Conservation (phyloP, 371 early-diverging fungal genomes). For the Blakeslea trispora region DNA sequence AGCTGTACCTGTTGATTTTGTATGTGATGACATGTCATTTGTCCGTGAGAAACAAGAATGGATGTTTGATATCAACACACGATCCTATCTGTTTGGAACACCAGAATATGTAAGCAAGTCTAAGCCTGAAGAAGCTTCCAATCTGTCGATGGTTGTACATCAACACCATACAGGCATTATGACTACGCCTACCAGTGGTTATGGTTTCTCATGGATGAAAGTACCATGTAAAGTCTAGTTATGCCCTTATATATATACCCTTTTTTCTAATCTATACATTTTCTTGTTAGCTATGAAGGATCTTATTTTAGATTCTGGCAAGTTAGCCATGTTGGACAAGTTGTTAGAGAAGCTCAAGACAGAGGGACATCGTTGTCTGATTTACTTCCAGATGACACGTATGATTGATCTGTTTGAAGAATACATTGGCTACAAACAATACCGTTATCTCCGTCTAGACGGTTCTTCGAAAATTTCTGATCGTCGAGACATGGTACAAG, state of each 20-base stretch:
- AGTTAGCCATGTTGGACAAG: constrained; percentile 87
- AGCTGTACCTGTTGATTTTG: constrained; percentile 66
- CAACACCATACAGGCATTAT: constrained; percentile 35
- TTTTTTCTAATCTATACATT: no score
- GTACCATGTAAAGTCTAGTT: constrained; percentile 40
- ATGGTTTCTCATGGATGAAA: constrained; percentile 49
- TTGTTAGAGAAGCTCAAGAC: constrained; percentile 86
- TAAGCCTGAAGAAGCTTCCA: constrained; percentile 20
- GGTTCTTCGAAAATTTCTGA: constrained; percentile 93
- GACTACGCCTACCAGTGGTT: constrained; percentile 35
- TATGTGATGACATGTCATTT: constrained; percentile 72
- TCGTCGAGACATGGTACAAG: constrained; percentile 91
- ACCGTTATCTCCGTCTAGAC: constrained; percentile 93
- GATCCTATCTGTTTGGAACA: constrained; percentile 55
- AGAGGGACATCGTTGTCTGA: constrained; percentile 92
- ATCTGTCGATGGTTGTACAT: constrained; percentile 24
- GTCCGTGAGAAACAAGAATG: constrained; percentile 52
- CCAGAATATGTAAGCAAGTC: constrained; percentile 28
- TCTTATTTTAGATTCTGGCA: constrained; percentile 93
- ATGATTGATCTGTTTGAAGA: constrained; percentile 98
- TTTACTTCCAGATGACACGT: constrained; percentile 99
- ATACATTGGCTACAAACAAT: constrained; percentile 87
- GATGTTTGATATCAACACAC: constrained; percentile 52
- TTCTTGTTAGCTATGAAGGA: constrained; percentile 67
- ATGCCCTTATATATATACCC: neutral